A percentile compares a stretch with the other conserved stretches of the same genome.
Conservation (phyloP, 106 monocot genomes). For the Dendrobium officinale region DNA sequence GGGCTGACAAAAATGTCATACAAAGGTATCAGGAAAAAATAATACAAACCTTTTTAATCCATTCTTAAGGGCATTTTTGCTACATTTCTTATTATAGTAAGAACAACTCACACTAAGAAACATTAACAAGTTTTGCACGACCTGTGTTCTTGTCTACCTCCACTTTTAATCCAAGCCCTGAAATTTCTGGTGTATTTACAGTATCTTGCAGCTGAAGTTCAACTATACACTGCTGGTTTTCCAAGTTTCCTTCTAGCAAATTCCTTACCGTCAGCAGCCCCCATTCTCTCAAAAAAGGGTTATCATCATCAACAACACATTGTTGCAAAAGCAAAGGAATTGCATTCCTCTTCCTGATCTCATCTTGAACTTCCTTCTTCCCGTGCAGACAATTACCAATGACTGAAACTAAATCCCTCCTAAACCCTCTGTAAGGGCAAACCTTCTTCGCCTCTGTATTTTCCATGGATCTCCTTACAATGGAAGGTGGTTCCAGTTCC, state of each 20-base stretch:
- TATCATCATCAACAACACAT: slow-evolving; percentile 82
- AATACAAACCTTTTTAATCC: not conserved
- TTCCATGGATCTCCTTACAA: slow-evolving; percentile 38
- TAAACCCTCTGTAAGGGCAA: slow-evolving; percentile 75
- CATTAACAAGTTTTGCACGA: slow-evolving; percentile 66
- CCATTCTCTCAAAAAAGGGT: slow-evolving; percentile 83
- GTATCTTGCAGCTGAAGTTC: slow-evolving; percentile 60
- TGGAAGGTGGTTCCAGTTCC: slow-evolving; percentile 68
- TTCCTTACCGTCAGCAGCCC: slow-evolving; percentile 58
- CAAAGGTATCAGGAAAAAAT: not conserved
- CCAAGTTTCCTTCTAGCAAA: slow-evolving; percentile 71
- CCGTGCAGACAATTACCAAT: slow-evolving; percentile 48
- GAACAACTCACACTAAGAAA: slow-evolving; percentile 17
- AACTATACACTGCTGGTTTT: slow-evolving; percentile 59
- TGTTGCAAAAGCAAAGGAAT: slow-evolving; percentile 75
- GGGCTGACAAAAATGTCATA: not conserved
- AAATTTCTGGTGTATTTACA: slow-evolving; percentile 51
- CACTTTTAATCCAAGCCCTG: slow-evolving; percentile 56
- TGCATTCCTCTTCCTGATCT: slow-evolving; percentile 53
- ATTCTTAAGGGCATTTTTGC: not conserved
- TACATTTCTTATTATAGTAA: not conserved
- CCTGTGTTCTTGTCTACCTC: slow-evolving; percentile 52
- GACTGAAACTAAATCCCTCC: slow-evolving; percentile 80
- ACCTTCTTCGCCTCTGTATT: slow-evolving; percentile 14
- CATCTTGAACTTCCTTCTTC: slow-evolving; percentile 71